Evolutionary conservation across 1,139 yeast genomes (phyloP).

Genomic region (Lodderomyces pseudojiufengensis): DNA sequence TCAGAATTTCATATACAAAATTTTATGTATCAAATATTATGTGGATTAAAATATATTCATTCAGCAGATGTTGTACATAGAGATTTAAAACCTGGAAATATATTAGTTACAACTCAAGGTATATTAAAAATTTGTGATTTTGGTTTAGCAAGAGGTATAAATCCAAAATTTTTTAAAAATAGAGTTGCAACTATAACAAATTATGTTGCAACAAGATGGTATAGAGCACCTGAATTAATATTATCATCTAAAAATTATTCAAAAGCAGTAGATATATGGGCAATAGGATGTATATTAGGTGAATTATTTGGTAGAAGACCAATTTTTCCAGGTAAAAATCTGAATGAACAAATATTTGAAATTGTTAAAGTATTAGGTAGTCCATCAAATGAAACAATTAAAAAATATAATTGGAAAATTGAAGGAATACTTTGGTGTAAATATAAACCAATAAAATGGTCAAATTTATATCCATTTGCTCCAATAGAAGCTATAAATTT

Average conservation of each 20-base stretch:
- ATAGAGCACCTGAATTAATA: constrained; percentile 88
- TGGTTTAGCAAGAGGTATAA: constrained; percentile 80
- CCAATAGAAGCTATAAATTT: constrained; percentile 41
- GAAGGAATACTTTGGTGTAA: constrained; percentile 13
- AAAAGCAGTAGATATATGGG: constrained; percentile 74
- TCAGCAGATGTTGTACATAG: constrained; percentile 83
- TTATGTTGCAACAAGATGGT: constrained; percentile 95
- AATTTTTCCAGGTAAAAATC: constrained; percentile 66
- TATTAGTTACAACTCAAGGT: constrained; percentile 70
- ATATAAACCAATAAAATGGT: constrained; percentile 41
- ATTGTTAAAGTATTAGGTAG: constrained; percentile 63
- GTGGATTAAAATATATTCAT: constrained; percentile 80
- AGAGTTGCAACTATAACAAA: constrained; percentile 55
- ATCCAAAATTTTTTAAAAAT: constrained; percentile 35
- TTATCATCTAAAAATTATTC: constrained; percentile 54
- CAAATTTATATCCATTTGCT: constrained; percentile 56
- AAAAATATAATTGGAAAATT: constrained; percentile 27
- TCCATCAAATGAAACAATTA: constrained; percentile 44
- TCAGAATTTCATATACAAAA: constrained; percentile 81
- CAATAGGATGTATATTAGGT: constrained; percentile 75
- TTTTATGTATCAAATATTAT: constrained; percentile 71
- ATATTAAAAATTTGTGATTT: constrained; percentile 78
- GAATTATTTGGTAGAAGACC: constrained; percentile 73
- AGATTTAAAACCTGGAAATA: constrained; percentile 83
- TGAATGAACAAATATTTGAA: constrained; percentile 58